A percentile compares a stretch with the other conserved stretches of the same genome.
These are phyloP conservation scores for Cryptococcus sp. DNA, from an alignment of 1,284 basidiomycete genomes.

Conservation along the genomic window DNA sequence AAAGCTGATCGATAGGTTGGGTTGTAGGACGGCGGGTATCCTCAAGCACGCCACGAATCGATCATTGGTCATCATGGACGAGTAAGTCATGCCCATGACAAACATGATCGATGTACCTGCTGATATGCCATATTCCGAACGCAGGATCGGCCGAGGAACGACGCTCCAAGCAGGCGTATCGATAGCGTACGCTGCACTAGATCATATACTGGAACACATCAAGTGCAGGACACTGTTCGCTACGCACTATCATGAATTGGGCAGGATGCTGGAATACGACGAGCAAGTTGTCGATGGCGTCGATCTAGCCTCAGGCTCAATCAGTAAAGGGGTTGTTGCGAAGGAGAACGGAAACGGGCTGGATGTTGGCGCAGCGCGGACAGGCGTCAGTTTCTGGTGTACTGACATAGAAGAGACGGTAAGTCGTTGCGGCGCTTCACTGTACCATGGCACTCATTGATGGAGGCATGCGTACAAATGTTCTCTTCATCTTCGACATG, in stretches of 20 bases:
- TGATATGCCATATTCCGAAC: not conserved
- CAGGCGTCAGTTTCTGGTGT: slow-evolving; percentile 77
- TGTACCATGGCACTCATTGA: slow-evolving; percentile 12
- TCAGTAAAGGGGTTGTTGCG: not conserved
- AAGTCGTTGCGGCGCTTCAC: slow-evolving; percentile 36
- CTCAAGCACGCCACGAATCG: slow-evolving; percentile 74
- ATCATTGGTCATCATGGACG: slow-evolving; percentile 94
- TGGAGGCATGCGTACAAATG: too few species aligned
- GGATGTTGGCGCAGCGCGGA: slow-evolving; percentile 43
- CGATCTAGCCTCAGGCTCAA: too few species aligned
- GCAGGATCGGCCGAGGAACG: slow-evolving; percentile 79
- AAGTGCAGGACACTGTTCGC: slow-evolving; percentile 85
- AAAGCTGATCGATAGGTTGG: too few species aligned
- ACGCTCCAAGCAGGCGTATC: slow-evolving; percentile 88
- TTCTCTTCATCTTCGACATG: too few species aligned
- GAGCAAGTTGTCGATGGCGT: slow-evolving; percentile 29
- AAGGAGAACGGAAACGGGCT: not conserved
- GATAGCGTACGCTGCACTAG: slow-evolving; percentile 86
- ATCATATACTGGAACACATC: slow-evolving; percentile 75
- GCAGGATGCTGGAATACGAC: slow-evolving; percentile 73
- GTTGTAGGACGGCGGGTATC: not conserved
- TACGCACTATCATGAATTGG: slow-evolving; percentile 94
- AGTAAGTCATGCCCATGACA: slow-evolving; percentile 50
- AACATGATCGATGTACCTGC: not conserved
- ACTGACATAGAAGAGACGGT: slow-evolving; percentile 81